A percentile compares a stretch with the other conserved stretches of the same genome.
Conservation (phyloP, 139 green algal species). For the Chloropicon primus region DNA sequence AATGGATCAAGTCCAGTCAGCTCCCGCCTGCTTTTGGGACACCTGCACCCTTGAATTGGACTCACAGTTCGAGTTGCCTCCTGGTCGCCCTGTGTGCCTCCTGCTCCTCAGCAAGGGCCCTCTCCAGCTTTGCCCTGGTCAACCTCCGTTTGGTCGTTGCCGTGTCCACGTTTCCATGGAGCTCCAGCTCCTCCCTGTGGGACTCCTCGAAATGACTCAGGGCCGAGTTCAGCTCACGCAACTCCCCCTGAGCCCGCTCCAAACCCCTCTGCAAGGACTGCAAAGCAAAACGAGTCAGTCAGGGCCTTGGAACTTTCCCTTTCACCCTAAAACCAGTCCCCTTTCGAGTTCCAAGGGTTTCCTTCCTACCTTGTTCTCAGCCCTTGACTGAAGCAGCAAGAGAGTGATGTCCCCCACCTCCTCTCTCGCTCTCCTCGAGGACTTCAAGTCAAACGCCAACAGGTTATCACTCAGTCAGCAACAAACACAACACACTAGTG, state of each 20-base stretch:
- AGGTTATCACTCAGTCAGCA: too few species aligned
- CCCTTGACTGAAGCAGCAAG: not conserved
- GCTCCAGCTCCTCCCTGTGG: not conserved
- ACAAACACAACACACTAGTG: too few species aligned
- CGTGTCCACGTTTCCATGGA: not conserved
- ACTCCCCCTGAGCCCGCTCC: not conserved
- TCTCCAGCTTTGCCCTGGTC: not conserved
- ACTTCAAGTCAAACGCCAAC: too few species aligned
- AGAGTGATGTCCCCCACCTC: not conserved
- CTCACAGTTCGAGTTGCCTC: not conserved
- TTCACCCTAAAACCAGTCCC: not conserved
- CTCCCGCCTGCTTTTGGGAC: too few species aligned
- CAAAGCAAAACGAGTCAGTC: not conserved
- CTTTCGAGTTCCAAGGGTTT: not conserved
- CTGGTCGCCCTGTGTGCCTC: not conserved
- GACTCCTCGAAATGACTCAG: not conserved
- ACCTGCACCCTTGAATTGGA: too few species aligned
- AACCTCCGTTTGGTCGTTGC: not conserved
- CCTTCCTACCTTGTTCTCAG: not conserved
- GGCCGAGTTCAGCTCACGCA: not conserved
- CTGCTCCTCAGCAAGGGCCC: not conserved
- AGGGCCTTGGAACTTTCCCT: not conserved
- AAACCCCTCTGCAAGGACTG: not conserved
- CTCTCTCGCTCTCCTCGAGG: not conserved
- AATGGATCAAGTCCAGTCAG: too few species aligned